phyloP scores from a whole-genome alignment of 257 asterid genomes.

The Solanum pennellii region DNA sequence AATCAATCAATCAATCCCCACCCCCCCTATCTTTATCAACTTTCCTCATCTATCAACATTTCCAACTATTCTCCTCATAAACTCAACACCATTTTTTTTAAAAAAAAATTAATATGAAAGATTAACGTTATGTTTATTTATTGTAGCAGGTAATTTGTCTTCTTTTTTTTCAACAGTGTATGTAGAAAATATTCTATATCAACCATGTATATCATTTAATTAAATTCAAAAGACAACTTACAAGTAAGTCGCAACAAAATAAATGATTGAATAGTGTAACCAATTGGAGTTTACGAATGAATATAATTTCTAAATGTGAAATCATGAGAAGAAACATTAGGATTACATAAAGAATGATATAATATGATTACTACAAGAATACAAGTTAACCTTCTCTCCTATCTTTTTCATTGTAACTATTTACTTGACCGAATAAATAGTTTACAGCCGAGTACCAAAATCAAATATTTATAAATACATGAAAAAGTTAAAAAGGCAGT shows the following conservation, averaged over 20 bases:
- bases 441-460: neutral
- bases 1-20: neutral
- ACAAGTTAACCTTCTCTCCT: neutral
- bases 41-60: neutral
- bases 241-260: no score
- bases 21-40: neutral
- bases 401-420: neutral
- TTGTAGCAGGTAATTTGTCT: neutral
- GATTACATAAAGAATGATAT: neutral
- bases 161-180: rapidly evolving
- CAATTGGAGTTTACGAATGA: no score
- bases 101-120: neutral
- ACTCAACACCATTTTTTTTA: neutral
- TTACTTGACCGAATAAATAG: neutral
- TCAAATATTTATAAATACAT: no score
- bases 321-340: neutral
- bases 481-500: neutral
- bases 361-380: neutral
- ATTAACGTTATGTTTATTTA: neutral
- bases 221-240: neutral
- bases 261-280: neutral
- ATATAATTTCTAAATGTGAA: neutral
- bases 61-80: neutral
- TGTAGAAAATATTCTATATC: no score
- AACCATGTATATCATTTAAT: no score